Evolutionary conservation across 306 rosid species (phyloP).

Genomic region (Citrullus colocynthis): DNA sequence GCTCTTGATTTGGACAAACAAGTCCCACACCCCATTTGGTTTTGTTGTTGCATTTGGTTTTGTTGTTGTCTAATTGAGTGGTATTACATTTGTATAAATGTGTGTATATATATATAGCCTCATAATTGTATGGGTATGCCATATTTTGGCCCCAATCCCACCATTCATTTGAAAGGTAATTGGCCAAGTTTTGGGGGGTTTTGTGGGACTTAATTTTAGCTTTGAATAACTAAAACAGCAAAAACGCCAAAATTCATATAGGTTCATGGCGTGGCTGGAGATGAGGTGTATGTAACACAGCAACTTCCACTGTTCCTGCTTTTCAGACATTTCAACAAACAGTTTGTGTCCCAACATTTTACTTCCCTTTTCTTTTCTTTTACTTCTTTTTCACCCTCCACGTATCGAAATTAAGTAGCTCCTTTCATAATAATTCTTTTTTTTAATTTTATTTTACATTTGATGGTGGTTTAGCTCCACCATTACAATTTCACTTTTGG

Average conservation of each 20-base stretch:
- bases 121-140: too few species aligned
- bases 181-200: too few species aligned
- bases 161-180: too few species aligned
- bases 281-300: background rate
- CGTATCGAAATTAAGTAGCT: too few species aligned
- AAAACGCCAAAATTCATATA: background rate
- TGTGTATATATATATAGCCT: too few species aligned
- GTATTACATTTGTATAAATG: background rate
- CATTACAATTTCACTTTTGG: too few species aligned
- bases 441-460: too few species aligned
- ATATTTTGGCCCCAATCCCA: too few species aligned
- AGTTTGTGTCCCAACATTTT: background rate
- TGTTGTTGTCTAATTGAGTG: background rate
- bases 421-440: too few species aligned
- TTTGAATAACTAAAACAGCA: too few species aligned
- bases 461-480: too few species aligned
- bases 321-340: background rate
- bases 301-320: background rate
- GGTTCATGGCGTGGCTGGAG: conserved; percentile 1
- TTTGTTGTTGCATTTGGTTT: background rate
- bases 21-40: background rate
- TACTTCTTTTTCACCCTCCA: background rate
- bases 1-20: background rate
- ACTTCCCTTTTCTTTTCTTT: background rate
- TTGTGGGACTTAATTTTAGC: too few species aligned